Percentiles rank a stretch among this genome's conserved stretches.
Conservation (phyloP, 345 rosid species). For the Citrus maxima region DNA sequence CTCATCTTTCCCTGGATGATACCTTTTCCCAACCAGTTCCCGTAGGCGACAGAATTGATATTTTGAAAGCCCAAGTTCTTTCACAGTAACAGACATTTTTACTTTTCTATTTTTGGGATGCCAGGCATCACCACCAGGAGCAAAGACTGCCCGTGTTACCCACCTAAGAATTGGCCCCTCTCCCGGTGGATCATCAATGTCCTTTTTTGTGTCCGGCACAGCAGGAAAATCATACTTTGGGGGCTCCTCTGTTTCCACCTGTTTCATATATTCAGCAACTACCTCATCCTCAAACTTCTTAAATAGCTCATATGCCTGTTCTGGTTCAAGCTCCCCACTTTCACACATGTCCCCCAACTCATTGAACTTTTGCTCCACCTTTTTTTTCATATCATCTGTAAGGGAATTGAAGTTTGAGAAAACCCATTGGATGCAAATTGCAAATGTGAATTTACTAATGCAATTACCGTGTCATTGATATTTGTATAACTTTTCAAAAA, state of each 20-base stretch:
- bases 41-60: slow-evolving; percentile 68
- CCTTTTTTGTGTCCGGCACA: slow-evolving; percentile 46
- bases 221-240: slow-evolving; percentile 51
- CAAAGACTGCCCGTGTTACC: slow-evolving; percentile 79
- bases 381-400: slow-evolving; percentile 79
- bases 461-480: slow-evolving; percentile 1
- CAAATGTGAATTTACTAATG: background rate
- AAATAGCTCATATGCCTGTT: slow-evolving; percentile 77
- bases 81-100: slow-evolving; percentile 87
- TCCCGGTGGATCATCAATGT: slow-evolving; percentile 78
- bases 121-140: slow-evolving; percentile 99
- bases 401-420: background rate
- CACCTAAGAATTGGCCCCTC: slow-evolving; percentile 92
- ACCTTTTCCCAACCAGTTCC: slow-evolving; percentile 85
- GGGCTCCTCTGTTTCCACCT: slow-evolving; percentile 64
- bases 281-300: slow-evolving; percentile 87
- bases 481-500: background rate
- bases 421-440: slow-evolving; percentile 1
- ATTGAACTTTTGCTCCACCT: slow-evolving; percentile 69
- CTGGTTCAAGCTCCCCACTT: slow-evolving; percentile 65
- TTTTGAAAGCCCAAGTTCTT: slow-evolving; percentile 91
- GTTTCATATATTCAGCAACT: slow-evolving; percentile 61
- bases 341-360: slow-evolving; percentile 91
- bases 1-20: slow-evolving; percentile 92
- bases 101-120: slow-evolving; percentile 97